phyloP scores from a whole-genome alignment of 495 filamentous ascomycete genomes.

The Usnea hakonensis region DNA sequence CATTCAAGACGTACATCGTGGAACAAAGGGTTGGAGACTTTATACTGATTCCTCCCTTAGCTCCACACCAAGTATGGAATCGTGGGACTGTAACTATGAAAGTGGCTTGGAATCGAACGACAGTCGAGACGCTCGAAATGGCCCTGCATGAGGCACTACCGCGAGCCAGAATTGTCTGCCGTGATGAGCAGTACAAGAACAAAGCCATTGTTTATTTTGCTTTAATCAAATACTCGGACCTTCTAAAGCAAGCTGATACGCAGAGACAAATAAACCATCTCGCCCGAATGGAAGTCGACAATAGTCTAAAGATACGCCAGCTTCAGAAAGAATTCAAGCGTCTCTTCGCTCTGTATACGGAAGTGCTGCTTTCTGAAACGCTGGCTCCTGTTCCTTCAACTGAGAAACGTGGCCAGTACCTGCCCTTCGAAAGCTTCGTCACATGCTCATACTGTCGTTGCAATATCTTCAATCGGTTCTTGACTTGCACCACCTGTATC shows the following conservation, averaged over 20 bases:
- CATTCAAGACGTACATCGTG: constrained; percentile 85
- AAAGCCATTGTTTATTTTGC: constrained; percentile 89
- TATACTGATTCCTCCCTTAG: constrained; percentile 88
- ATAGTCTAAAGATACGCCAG: constrained; percentile 51
- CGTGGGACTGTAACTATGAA: constrained; percentile 92
- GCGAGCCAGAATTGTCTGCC: constrained; percentile 81
- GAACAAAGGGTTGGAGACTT: constrained; percentile 92
- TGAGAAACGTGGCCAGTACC: constrained; percentile 59
- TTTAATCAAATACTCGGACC: constrained; percentile 63
- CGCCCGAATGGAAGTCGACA: constrained; percentile 20
- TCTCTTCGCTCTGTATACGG: constrained; percentile 67
- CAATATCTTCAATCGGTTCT: constrained; percentile 95
- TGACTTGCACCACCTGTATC: constrained; percentile 79
- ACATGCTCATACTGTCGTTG: constrained; percentile 93
- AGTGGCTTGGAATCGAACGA: constrained; percentile 96
- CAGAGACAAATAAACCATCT: constrained; percentile 37
- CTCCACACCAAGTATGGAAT: constrained; percentile 99
- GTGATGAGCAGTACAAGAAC: constrained; percentile 99
- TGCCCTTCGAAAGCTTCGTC: constrained; percentile 77
- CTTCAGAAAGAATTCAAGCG: constrained; percentile 69
- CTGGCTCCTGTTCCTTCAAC: constrained; percentile 55
- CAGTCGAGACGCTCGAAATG: constrained; percentile 78
- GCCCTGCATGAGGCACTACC: constrained; percentile 81
- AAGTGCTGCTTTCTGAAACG: constrained; percentile 75
- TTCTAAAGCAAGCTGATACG: constrained; percentile 43